A percentile compares a stretch with the other conserved stretches of the same genome.
Evolutionary conservation across 345 rosid species (phyloP).

Genomic region (Sonneratia alba): DNA sequence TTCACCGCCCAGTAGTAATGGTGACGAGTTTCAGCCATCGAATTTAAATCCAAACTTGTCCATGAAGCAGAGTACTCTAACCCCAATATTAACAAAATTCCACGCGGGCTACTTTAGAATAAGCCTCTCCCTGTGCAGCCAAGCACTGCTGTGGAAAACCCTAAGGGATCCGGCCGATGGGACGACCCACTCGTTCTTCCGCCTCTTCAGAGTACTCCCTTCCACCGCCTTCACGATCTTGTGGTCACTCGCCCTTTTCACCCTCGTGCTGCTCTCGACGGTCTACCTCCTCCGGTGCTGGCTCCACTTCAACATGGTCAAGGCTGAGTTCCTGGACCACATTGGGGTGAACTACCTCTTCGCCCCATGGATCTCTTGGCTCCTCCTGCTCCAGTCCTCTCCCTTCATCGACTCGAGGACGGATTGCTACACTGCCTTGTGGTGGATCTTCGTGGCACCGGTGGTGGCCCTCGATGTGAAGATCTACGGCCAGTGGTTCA

Average conservation of each 20-base stretch:
- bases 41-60: no score
- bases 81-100: slow-evolving; percentile 21
- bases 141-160: slow-evolving; percentile 43
- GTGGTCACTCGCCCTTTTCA: slow-evolving; percentile 34
- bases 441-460: slow-evolving; percentile 22
- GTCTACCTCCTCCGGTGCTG: slow-evolving; percentile 30
- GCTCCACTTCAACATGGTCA: slow-evolving; percentile 29
- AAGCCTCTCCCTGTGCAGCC: slow-evolving; percentile 44
- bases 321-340: slow-evolving; percentile 38
- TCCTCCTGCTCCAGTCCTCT: slow-evolving; percentile 26
- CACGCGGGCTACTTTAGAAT: slow-evolving; percentile 52
- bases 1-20: no score
- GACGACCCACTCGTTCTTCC: slow-evolving; percentile 12
- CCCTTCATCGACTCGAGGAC: slow-evolving; percentile 15
- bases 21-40: no score
- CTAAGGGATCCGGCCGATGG: slow-evolving; percentile 19
- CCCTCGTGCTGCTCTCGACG: slow-evolving; percentile 24
- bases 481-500: slow-evolving; percentile 32
- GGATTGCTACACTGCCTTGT: slow-evolving; percentile 6
- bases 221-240: slow-evolving; percentile 28
- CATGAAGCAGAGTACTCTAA: not conserved
- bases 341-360: slow-evolving; percentile 24
- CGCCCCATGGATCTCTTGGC: slow-evolving; percentile 25
- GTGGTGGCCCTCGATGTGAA: slow-evolving; percentile 20
- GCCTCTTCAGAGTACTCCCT: slow-evolving; percentile 20